Evolutionary conservation across 257 asterid genomes (phyloP).

Genomic region (Orobanche coerulescens): DNA sequence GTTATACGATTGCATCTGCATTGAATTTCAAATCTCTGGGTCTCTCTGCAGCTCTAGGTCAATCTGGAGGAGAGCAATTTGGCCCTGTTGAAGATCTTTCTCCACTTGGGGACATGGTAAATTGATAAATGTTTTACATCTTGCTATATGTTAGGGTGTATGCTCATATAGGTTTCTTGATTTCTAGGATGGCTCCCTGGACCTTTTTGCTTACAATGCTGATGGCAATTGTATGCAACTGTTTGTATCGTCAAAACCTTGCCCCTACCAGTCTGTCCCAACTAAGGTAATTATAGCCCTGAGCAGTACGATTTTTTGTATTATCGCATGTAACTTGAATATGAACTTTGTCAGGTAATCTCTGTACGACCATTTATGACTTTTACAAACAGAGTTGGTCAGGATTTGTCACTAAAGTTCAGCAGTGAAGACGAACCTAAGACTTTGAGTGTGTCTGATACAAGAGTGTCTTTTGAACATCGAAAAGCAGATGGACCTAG

Average conservation of each 20-base stretch:
- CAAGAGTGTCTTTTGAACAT: slow-evolving; percentile 68
- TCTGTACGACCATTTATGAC: slow-evolving; percentile 80
- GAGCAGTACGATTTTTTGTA: slow-evolving; percentile 5
- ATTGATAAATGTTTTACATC: slow-evolving; percentile 13
- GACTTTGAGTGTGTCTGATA: slow-evolving; percentile 62
- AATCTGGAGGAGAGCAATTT: slow-evolving; percentile 62
- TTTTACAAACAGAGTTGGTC: slow-evolving; percentile 89
- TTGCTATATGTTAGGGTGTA: slow-evolving; percentile 12
- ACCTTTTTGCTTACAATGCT: slow-evolving; percentile 61
- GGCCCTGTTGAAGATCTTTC: slow-evolving; percentile 86
- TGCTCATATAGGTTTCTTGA: slow-evolving; percentile 19
- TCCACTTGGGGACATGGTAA: slow-evolving; percentile 87
- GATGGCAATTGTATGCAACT: slow-evolving; percentile 78
- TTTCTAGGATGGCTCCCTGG: slow-evolving; percentile 90
- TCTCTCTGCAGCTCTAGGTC: slow-evolving; percentile 66
- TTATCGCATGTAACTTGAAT: slow-evolving; percentile 25
- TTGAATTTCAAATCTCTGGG: slow-evolving; percentile 78
- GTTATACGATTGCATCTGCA: slow-evolving; percentile 81
- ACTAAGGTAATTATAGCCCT: slow-evolving; percentile 64
- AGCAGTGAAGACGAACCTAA: slow-evolving; percentile 79
- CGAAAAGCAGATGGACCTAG: slow-evolving; percentile 47
- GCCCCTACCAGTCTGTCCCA: slow-evolving; percentile 80
- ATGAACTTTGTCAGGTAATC: slow-evolving; percentile 55
- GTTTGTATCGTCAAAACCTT: slow-evolving; percentile 77
- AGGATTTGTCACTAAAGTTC: slow-evolving; percentile 60